Evolutionary conservation across 2,329 filamentous ascomycete species (phyloP), one percentile per base, ranked within the genome.

Genomic region (Conoideocrella luteorostrata): DNA sequence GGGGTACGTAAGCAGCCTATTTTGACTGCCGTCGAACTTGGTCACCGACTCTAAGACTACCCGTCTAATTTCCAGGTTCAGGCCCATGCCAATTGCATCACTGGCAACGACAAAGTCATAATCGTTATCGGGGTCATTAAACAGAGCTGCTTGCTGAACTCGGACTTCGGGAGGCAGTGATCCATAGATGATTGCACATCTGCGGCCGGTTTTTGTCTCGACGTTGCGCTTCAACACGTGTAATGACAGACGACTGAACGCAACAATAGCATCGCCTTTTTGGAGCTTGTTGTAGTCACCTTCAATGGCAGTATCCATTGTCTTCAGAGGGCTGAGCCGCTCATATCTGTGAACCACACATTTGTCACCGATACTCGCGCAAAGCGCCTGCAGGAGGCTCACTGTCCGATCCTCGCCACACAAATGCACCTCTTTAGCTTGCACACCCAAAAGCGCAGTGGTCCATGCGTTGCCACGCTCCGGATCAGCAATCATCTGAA

Each of bases 401-500:
- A 95, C 84, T 1, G 84, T 81, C 33, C 94, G 77, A 49, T 86
- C 81, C 64, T 98, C 93, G 47, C 93, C 93, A 61, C 93, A 98
- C 0, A 98, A 74, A 65, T 98, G 93, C 5, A 98, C 72, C 59
- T 98, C 93, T 54, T 82, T 84, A 4, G 88, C 93, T 63, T 86
- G 83, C 1, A 95, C 75, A 28, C 93, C 93, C 5, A 98, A 71
- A 12, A 97, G 72, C 2, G 93, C 93, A 55, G 89, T 80, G 2
- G 90, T 95, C 93, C 93, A 98, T 3, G 89, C 90, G 82, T 86
- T 95, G 2, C 94, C 93, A 53, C 93, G 83, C 1, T 88, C 79
- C 0, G 62, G 49, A 56, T 89, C 83, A 13, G 80, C 83, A 52
- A 98, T 88, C 93, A 98, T 97, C 65, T 98, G 93, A 45, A 98